These are phyloP conservation scores for Suillus sp. DNA, from an alignment of 768 basidiomycete genomes.

Conservation along the genomic window DNA sequence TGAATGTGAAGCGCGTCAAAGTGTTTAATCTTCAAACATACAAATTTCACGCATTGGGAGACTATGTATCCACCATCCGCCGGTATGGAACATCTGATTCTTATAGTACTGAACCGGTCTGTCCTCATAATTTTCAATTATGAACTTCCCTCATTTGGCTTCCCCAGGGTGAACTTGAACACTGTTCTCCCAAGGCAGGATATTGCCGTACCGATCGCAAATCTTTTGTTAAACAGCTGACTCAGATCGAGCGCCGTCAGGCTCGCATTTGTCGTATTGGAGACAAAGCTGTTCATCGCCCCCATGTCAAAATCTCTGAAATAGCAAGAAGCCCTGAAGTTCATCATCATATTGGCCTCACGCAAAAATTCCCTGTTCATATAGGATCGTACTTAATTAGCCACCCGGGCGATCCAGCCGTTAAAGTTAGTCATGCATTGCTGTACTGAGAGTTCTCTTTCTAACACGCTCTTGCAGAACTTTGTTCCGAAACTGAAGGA, in stretches of 20 bases:
- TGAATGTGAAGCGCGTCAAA: too few relatives aligned
- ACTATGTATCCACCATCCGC: too few relatives aligned
- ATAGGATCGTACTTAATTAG: neutral
- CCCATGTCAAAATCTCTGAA: neutral
- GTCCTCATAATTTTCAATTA: too few relatives aligned
- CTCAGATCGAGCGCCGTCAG: too few relatives aligned
- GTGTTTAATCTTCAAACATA: too few relatives aligned
- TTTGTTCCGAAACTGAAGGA: conserved; percentile 9
- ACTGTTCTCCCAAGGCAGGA: conserved; percentile 3
- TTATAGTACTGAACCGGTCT: too few relatives aligned
- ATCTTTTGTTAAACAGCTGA: neutral
- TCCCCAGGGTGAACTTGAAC: too few relatives aligned
- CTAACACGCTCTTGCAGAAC: conserved; percentile 12
- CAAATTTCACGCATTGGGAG: too few relatives aligned
- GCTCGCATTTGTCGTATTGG: neutral
- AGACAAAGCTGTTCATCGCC: neutral
- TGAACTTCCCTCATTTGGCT: too few relatives aligned
- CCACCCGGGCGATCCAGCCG: neutral
- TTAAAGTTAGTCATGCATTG: neutral
- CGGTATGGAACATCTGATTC: too few relatives aligned
- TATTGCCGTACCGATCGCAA: neutral
- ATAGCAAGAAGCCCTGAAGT: neutral
- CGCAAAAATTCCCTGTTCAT: conserved; percentile 21
- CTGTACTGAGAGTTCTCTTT: too few relatives aligned
- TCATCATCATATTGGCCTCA: conserved; percentile 8